phyloP scores from a whole-genome alignment of 2,329 filamentous ascomycete species.

The Diplodia mutila region DNA sequence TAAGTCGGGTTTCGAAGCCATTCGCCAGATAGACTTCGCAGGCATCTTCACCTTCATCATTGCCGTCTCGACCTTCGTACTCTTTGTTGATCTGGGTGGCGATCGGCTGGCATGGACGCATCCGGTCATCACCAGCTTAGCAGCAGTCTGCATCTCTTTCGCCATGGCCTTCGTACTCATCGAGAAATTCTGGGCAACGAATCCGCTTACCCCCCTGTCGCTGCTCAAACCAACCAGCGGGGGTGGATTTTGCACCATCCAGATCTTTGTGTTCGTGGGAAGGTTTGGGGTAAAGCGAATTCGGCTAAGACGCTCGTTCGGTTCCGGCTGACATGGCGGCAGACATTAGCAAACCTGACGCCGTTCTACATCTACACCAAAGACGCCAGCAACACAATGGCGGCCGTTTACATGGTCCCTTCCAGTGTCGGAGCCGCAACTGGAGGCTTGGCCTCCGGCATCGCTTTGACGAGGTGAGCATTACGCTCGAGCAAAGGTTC shows the following conservation, averaged over 20 bases:
- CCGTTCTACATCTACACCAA: not conserved
- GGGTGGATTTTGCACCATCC: not conserved
- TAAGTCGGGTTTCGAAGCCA: not conserved
- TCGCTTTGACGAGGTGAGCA: not conserved
- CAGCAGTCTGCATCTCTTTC: not conserved
- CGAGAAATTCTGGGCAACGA: not conserved
- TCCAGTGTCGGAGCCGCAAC: not conserved
- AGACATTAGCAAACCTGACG: not conserved
- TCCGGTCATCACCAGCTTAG: not conserved
- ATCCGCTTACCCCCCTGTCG: not conserved
- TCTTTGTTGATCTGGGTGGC: not conserved
- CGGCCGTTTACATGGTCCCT: not conserved
- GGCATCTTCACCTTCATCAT: not conserved
- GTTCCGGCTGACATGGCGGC: not conserved
- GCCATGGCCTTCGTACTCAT: not conserved
- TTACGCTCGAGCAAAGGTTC: not conserved
- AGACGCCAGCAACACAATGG: not conserved
- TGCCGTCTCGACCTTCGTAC: not conserved
- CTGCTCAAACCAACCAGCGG: not conserved
- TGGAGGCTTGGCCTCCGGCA: not conserved
- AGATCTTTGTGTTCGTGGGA: not conserved
- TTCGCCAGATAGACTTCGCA: not conserved
- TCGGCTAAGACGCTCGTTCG: accelerated
- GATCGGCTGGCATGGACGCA: not conserved
- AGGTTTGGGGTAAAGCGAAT: not conserved